Percentiles rank a stretch among this genome's conserved stretches.
These are phyloP conservation scores for Clarireedia sp. DNA, from an alignment of 2,329 filamentous ascomycete genomes.

Conservation along the genomic window DNA sequence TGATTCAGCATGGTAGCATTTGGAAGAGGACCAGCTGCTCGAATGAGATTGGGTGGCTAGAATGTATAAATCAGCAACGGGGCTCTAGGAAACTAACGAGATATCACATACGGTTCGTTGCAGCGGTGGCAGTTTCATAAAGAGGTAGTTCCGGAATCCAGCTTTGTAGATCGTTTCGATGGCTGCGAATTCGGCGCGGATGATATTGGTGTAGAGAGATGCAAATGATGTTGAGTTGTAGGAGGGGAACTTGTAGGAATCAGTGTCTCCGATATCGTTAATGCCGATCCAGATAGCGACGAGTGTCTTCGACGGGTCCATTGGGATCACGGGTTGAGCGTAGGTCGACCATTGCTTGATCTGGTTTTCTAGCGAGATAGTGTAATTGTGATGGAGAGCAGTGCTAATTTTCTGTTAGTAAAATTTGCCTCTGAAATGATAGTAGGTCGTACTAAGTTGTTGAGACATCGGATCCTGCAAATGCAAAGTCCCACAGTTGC, in stretches of 20 bases:
- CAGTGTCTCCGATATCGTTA: constrained; percentile 47
- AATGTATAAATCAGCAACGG: background rate
- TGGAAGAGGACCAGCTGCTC: constrained; percentile 31
- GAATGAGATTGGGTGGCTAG: constrained; percentile 24
- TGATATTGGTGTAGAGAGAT: constrained; percentile 37
- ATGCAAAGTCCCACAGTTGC: constrained; percentile 50
- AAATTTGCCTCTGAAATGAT: no score
- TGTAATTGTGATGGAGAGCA: constrained; percentile 43
- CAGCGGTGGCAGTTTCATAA: constrained; percentile 44
- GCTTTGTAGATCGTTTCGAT: constrained; percentile 34
- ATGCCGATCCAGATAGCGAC: constrained; percentile 48
- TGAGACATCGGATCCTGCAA: constrained; percentile 44
- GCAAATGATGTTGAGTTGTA: constrained; percentile 35
- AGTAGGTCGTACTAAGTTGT: constrained; percentile 7
- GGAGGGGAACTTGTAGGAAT: constrained; percentile 33
- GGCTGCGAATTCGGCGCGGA: constrained; percentile 34
- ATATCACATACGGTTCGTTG: constrained; percentile 32
- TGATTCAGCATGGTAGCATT: constrained; percentile 38
- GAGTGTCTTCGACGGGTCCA: constrained; percentile 33
- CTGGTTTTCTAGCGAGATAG: constrained; percentile 42
- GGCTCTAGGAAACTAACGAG: constrained; percentile 11
- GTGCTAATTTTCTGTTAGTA: constrained; percentile 28
- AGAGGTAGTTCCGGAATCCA: constrained; percentile 39
- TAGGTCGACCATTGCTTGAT: constrained; percentile 40
- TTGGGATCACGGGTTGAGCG: constrained; percentile 23